A percentile compares a stretch with the other conserved stretches of the same genome.
Evolutionary conservation across 2,329 filamentous ascomycete genomes (phyloP).

Genomic region (Fusarium setosum): DNA sequence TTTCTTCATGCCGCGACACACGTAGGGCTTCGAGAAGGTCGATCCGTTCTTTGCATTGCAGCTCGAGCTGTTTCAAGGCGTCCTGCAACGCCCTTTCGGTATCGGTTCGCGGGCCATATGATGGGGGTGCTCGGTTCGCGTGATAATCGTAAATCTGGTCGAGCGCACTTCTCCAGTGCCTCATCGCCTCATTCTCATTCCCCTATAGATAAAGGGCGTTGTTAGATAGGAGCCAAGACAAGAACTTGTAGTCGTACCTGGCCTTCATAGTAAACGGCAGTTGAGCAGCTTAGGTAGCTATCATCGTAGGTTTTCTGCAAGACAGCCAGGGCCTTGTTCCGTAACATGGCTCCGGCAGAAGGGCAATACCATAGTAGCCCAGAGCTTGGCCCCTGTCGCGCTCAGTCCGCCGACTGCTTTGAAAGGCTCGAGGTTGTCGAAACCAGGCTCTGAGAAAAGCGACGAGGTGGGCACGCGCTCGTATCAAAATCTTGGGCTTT

Average conservation of each 20-base stretch:
- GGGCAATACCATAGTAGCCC: constrained; percentile 44
- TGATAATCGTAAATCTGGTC: constrained; percentile 91
- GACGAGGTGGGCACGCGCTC: constrained; percentile 12
- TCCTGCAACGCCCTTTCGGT: constrained; percentile 86
- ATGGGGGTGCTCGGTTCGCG: constrained; percentile 77
- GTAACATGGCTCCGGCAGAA: constrained; percentile 59
- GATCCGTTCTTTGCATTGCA: constrained; percentile 93
- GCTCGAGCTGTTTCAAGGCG: constrained; percentile 83
- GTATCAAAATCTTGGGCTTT: not conserved
- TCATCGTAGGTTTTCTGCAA: constrained; percentile 99
- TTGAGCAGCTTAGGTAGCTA: constrained; percentile 93
- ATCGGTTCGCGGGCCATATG: constrained; percentile 78
- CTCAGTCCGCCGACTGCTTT: constrained; percentile 28
- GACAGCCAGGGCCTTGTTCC: constrained; percentile 69
- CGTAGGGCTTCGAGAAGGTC: constrained; percentile 86
- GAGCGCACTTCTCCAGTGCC: constrained; percentile 90
- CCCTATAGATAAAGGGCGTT: constrained; percentile 66
- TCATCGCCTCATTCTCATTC: constrained; percentile 89
- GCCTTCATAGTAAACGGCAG: constrained; percentile 94
- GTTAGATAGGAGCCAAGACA: constrained; percentile 14
- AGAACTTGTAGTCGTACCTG: constrained; percentile 67
- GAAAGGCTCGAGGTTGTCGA: constrained; percentile 1
- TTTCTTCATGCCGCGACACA: constrained; percentile 64
- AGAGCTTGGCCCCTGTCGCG: constrained; percentile 30
- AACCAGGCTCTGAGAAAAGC: constrained; percentile 7